A percentile compares a stretch with the other conserved stretches of the same genome.
phyloP scores from a whole-genome alignment of 495 filamentous ascomycete species.

The Acidomyces sp. region DNA sequence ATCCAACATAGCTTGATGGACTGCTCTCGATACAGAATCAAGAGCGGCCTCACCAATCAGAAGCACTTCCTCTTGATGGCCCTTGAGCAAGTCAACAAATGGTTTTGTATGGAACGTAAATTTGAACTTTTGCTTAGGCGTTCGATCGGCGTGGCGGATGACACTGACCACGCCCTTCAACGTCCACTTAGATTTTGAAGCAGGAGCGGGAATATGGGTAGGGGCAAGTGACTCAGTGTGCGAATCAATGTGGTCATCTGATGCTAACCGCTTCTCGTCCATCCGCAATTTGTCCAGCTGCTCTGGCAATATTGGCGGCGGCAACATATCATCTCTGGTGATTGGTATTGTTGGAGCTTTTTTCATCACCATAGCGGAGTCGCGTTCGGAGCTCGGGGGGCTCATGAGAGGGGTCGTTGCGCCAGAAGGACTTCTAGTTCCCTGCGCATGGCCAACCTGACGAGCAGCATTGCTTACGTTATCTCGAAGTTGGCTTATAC shows the following conservation, averaged over 20 bases:
- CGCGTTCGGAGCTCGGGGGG: constrained; percentile 8
- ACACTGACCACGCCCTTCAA: constrained; percentile 97
- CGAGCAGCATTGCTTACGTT: constrained; percentile 7
- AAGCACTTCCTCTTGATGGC: constrained; percentile 91
- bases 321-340: constrained; percentile 7
- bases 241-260: constrained; percentile 7
- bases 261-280: background rate
- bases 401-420: constrained; percentile 11
- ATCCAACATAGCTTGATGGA: constrained; percentile 60
- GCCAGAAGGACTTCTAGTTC: constrained; percentile 9
- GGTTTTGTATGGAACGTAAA: constrained; percentile 96
- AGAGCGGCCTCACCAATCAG: constrained; percentile 84
- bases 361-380: background rate
- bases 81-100: constrained; percentile 84
- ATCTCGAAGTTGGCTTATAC: constrained; percentile 43
- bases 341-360: constrained; percentile 2
- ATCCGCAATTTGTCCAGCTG: background rate
- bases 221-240: constrained; percentile 7
- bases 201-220: constrained; percentile 54
- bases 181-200: constrained; percentile 92
- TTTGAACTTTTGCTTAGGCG: constrained; percentile 97
- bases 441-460: constrained; percentile 31
- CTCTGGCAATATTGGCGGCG: constrained; percentile 9
- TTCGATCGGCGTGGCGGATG: constrained; percentile 88
- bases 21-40: constrained; percentile 76